Evolutionary conservation across 1,139 yeast species (phyloP).

Genomic region (Pneumocystis oryctolagi): DNA sequence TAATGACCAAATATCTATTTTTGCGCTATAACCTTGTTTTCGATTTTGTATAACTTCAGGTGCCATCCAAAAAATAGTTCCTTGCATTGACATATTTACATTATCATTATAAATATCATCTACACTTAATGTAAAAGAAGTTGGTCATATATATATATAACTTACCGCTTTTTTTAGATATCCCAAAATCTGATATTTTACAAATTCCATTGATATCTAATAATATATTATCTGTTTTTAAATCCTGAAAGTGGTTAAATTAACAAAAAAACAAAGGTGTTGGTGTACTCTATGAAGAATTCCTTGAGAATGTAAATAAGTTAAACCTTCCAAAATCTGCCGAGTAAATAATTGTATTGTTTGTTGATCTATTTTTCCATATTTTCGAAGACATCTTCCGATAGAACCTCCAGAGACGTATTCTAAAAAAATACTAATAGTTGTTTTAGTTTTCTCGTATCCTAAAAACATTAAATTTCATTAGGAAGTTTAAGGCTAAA

Average conservation of each 20-base stretch:
- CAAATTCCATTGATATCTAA: slow-evolving; percentile 87
- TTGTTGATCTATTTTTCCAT: slow-evolving; percentile 73
- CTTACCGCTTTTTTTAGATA: slow-evolving; percentile 55
- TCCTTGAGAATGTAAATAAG: slow-evolving; percentile 74
- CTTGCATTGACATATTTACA: slow-evolving; percentile 96
- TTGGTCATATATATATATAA: slow-evolving; percentile 13
- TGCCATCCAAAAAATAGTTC: slow-evolving; percentile 99
- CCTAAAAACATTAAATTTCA: slow-evolving; percentile 2
- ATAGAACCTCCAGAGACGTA: slow-evolving; percentile 98
- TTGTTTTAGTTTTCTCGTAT: slow-evolving; percentile 10
- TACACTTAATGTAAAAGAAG: not conserved
- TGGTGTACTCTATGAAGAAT: slow-evolving; percentile 76
- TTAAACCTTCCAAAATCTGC: slow-evolving; percentile 71
- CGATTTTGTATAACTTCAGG: slow-evolving; percentile 82
- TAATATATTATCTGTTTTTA: slow-evolving; percentile 85
- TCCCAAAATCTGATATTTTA: slow-evolving; percentile 94
- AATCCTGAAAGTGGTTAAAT: slow-evolving; percentile 31
- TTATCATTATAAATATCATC: slow-evolving; percentile 71
- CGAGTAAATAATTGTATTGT: slow-evolving; percentile 57
- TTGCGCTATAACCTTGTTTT: slow-evolving; percentile 90
- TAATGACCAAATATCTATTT: slow-evolving; percentile 56
- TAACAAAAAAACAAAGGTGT: slow-evolving; percentile 35
- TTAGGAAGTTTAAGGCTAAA: slow-evolving; percentile 52
- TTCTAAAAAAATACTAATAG: slow-evolving; percentile 35
- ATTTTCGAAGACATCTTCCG: slow-evolving; percentile 66